phyloP scores from a whole-genome alignment of 1,284 basidiomycete species.

The Tilletia caries region DNA sequence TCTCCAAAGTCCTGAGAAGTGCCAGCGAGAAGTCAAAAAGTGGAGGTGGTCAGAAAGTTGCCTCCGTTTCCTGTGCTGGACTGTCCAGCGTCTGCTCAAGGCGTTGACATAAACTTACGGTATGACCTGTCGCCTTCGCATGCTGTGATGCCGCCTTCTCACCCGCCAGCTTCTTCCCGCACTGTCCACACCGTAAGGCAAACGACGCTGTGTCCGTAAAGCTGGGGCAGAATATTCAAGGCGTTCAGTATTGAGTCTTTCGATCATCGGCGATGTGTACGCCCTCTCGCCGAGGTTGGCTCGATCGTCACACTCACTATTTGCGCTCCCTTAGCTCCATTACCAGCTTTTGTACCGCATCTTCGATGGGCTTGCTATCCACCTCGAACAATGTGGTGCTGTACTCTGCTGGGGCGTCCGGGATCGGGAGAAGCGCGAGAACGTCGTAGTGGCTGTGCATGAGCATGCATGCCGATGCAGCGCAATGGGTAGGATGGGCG shows the following conservation, averaged over 20 bases:
- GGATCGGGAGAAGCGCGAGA: slow-evolving; percentile 23
- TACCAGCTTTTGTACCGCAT: slow-evolving; percentile 25
- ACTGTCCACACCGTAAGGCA: slow-evolving; percentile 30
- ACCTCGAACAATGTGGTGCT: slow-evolving; percentile 26
- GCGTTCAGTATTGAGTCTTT: not conserved
- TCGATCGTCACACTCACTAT: slow-evolving; percentile 23
- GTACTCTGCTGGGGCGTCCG: slow-evolving; percentile 14
- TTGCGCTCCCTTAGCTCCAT: slow-evolving; percentile 25
- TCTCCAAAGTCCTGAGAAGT: slow-evolving; percentile 1
- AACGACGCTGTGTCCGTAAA: slow-evolving; percentile 40
- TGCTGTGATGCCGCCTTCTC: slow-evolving; percentile 38
- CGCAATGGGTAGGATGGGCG: too few relatives aligned
- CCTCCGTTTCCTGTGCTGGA: too few relatives aligned
- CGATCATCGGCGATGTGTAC: too few relatives aligned
- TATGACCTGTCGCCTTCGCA: slow-evolving; percentile 36
- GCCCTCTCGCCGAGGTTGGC: too few relatives aligned
- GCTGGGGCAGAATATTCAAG: not conserved
- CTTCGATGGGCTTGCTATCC: slow-evolving; percentile 22
- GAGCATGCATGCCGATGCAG: too few relatives aligned
- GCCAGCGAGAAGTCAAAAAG: too few relatives aligned
- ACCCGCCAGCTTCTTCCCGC: slow-evolving; percentile 27
- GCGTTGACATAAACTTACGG: slow-evolving; percentile 4
- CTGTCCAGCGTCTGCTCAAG: too few relatives aligned
- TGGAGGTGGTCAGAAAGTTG: too few relatives aligned
- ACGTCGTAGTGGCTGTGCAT: slow-evolving; percentile 33